Evolutionary conservation across 2,329 filamentous ascomycete species (phyloP).

Genomic region (Drechslerella dactyloides): DNA sequence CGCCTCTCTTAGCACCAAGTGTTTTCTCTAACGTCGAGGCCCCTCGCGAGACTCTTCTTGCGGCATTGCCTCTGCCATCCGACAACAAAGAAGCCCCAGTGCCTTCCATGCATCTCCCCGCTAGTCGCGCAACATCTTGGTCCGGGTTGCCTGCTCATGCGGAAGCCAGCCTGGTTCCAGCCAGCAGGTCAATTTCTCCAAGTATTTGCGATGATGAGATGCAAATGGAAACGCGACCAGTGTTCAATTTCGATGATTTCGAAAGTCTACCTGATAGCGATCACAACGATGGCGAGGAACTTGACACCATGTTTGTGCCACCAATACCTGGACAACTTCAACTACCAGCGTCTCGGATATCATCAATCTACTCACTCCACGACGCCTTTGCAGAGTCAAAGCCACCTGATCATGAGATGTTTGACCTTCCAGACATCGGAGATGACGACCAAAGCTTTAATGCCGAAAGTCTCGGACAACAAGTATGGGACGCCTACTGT

Average conservation of each 20-base stretch:
- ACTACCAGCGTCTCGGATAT: conserved; percentile 35
- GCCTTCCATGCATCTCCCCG: conserved; percentile 1
- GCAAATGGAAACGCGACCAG: conserved; percentile 33
- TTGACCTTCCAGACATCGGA: conserved; percentile 8
- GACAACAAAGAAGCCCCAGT: not conserved
- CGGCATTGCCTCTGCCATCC: not conserved
- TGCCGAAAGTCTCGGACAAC: conserved; percentile 20
- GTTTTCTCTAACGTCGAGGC: not conserved
- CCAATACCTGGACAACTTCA: not conserved
- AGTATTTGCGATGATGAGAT: conserved; percentile 16
- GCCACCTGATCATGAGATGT: not conserved
- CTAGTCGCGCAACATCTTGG: conserved; percentile 17
- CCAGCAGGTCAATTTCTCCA: conserved; percentile 21
- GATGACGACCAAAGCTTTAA: conserved; percentile 25
- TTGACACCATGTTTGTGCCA: conserved; percentile 45
- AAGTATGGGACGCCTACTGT: conserved; percentile 29
- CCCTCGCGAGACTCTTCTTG: not conserved
- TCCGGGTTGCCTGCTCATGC: not conserved
- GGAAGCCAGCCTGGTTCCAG: conserved; percentile 15
- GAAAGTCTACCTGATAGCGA: conserved; percentile 38
- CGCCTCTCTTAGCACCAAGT: not conserved
- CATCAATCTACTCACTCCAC: conserved; percentile 36
- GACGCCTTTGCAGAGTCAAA: conserved; percentile 7
- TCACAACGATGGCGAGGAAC: conserved; percentile 21
- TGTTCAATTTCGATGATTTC: conserved; percentile 44